Conservation (phyloP, 2,329 filamentous ascomycete genomes). For the Diplodia intermedia region DNA sequence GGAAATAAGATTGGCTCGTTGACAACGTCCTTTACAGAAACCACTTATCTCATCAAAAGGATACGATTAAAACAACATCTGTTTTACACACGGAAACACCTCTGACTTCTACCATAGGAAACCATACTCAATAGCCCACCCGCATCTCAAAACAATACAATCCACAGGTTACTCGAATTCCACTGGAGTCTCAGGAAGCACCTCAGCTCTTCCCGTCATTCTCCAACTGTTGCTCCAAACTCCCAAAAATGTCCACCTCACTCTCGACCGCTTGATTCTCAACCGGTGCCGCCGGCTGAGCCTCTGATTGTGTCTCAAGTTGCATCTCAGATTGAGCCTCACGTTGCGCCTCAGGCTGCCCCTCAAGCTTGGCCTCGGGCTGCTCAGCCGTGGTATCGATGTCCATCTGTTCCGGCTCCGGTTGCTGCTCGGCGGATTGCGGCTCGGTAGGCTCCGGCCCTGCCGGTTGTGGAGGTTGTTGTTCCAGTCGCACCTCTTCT, state of each 20-base stretch:
- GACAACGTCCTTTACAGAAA: too few relatives aligned
- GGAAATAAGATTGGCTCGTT: too few relatives aligned
- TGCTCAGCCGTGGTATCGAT: neutral
- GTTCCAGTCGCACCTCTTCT: neutral
- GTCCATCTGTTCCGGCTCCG: slow-evolving; percentile 5
- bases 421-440: neutral
- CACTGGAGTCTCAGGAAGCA: neutral
- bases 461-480: neutral
- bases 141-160: neutral
- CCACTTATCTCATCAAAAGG: neutral
- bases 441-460: neutral
- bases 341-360: neutral
- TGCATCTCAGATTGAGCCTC: slow-evolving; percentile 25
- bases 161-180: neutral
- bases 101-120: neutral
- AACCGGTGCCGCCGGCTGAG: neutral
- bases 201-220: slow-evolving; percentile 29
- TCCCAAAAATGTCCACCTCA: slow-evolving; percentile 56
- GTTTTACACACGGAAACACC: neutral
- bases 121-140: neutral
- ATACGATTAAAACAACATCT: neutral
- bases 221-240: slow-evolving; percentile 55
- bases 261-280: slow-evolving; percentile 38
- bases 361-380: neutral
- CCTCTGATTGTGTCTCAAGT: slow-evolving; percentile 4